Evolutionary conservation across 78 protist species (phyloP), one percentile per base, ranked within the genome.

Genomic region (Guillardia theta): DNA sequence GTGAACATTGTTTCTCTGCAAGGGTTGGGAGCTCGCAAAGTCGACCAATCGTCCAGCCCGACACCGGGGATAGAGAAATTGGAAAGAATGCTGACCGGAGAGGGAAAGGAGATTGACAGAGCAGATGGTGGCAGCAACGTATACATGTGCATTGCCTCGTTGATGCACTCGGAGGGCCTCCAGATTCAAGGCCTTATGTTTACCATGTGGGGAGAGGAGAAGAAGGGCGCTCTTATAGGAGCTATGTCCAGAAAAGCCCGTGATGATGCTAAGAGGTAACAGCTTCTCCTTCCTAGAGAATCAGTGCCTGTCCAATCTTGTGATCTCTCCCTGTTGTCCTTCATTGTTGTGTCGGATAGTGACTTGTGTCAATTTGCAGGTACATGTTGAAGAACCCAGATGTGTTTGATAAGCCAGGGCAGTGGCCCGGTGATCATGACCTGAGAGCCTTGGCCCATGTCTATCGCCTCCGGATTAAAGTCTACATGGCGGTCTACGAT

Each of bases 361-460:
- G n/a, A n/a, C n/a, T n/a, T n/a, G n/a, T n/a, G n/a, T n/a, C n/a
- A n/a, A n/a, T n/a, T n/a, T n/a, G n/a, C n/a, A n/a, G n/a, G n/a
- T 1, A 22, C 10, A 70, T 70, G 83, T 12, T 12, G 45, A 4
- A 22, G 4, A 24, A 70, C 21, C 83, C 83, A 3, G 83, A 70
- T 15, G 6, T 4, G 33, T 70, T 70, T 24, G 41, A 36, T 36
- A 24, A 70, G 83, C 45, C 83, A 1, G 83, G 83, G 10, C 9
- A 18, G 83, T 70, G 83, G 83, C 46, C 36, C 1, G 83, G 83
- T 22, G 83, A 70, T 43, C 83, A 70, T 70, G 83, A 70, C 83
- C 41, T 24, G 45, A 24, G n/a, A 12, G 83, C 83, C 27, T 2
- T 70, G 83, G 83, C 83, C 36, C 83, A 10, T 36, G 45, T 24